Conservation (phyloP, 805 yeast genomes). For the Spathaspora hagerdaliae region DNA sequence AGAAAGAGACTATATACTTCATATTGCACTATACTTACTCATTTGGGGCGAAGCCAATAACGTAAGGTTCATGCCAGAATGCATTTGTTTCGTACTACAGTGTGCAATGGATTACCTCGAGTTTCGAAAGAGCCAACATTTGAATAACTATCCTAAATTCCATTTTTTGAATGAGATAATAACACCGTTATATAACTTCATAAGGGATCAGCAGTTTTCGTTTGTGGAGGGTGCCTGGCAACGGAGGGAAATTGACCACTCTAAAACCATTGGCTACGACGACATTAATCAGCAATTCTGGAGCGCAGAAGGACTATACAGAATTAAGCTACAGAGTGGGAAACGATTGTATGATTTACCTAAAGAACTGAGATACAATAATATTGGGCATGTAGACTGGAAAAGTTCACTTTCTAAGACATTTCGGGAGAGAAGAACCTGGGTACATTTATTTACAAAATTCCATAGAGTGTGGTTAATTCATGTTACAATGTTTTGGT, state of each 20-base stretch:
- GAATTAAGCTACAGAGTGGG: constrained; percentile 31
- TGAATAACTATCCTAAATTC: constrained; percentile 6
- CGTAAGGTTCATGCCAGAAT: constrained; percentile 47
- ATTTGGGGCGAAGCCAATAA: constrained; percentile 81
- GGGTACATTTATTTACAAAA: constrained; percentile 48
- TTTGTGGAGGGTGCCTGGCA: constrained; percentile 47
- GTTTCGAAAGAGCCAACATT: neutral
- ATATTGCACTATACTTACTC: constrained; percentile 57
- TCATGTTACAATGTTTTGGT: constrained; percentile 50
- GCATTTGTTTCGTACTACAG: constrained; percentile 31
- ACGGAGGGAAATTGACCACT: constrained; percentile 68
- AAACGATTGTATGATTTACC: constrained; percentile 23
- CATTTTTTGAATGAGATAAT: constrained; percentile 38
- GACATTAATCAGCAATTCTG: constrained; percentile 52
- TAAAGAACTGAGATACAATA: constrained; percentile 24
- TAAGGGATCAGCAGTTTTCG: constrained; percentile 67
- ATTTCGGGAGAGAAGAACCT: constrained; percentile 44
- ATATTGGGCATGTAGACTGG: constrained; percentile 38
- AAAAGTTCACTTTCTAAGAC: constrained; percentile 40
- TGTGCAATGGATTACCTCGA: constrained; percentile 9
- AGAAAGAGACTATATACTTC: constrained; percentile 58
- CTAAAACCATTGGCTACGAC: constrained; percentile 54
- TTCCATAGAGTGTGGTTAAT: constrained; percentile 53
- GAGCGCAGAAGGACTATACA: constrained; percentile 35
- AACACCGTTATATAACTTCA: constrained; percentile 51